These are phyloP conservation scores for Borovskyia barvae DNA, from an alignment of 208 protist species.

Conservation along the genomic window DNA sequence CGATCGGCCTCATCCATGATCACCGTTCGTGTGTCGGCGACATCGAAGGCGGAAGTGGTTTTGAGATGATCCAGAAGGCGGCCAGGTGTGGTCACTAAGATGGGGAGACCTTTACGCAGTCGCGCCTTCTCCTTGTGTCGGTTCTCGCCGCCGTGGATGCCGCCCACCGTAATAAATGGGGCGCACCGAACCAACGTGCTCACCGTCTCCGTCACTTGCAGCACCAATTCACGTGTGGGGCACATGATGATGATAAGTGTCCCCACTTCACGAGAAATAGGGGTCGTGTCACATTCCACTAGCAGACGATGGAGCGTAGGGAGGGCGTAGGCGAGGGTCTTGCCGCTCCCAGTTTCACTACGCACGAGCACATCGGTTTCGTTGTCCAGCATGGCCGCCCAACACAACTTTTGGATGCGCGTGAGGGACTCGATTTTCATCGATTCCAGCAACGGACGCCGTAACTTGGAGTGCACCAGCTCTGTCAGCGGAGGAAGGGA, in stretches of 20 bases:
- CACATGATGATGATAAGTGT: constrained; percentile 84
- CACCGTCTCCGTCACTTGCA: constrained; percentile 80
- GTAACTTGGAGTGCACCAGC: constrained; percentile 70
- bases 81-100: constrained; percentile 85
- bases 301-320: constrained; percentile 93
- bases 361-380: constrained; percentile 85
- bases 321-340: constrained; percentile 92
- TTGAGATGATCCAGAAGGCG: constrained; percentile 89
- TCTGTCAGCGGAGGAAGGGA: constrained; percentile 42
- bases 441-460: constrained; percentile 55
- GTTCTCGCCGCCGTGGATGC: constrained; percentile 77
- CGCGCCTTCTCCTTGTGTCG: constrained; percentile 87
- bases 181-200: constrained; percentile 69
- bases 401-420: constrained; percentile 94
- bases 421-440: constrained; percentile 78
- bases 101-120: constrained; percentile 78
- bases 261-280: constrained; percentile 69
- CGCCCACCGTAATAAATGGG: constrained; percentile 83
- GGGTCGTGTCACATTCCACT: constrained; percentile 67
- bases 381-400: constrained; percentile 69
- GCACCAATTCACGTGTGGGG: constrained; percentile 85
- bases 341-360: constrained; percentile 92
- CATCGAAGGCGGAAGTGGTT: constrained; percentile 63
- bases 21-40: constrained; percentile 80
- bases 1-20: constrained; percentile 98